Base-by-base conservation (phyloP, 208 protist species). In the Crithidia expoeki region DNA sequence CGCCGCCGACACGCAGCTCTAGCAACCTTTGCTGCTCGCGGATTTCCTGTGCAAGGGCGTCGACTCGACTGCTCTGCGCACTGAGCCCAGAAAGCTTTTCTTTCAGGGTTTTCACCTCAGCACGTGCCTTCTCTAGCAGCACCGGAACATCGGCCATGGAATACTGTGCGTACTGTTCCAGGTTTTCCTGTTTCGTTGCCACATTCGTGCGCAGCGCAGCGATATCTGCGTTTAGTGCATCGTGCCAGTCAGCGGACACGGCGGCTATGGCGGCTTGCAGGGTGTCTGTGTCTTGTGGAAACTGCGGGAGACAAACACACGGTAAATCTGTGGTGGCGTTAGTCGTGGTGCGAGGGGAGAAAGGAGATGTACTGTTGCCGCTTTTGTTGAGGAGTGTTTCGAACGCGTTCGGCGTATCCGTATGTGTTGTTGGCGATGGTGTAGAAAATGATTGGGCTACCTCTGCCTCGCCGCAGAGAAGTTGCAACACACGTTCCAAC, bases 101-200 rank as follows among this genome's bases (percentile, higher is more conserved):
- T 46, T 72, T 68, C 23, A 85, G 47, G 53, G 38, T 50, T 14
- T 55, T 64, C 5, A 75, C 44, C 25, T 33, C 42, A 11, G 56
- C 65, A 4, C 66, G 70, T 33, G 75, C 50, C 34, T 79, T 56
- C 63, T 79, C 77, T 25, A 92, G 62, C 27, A 86, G 70, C 5
- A 65, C 76, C 4, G 72, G 67, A 0, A 80, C 75, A 34, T 76
- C 72, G 7, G 69, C 66, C 53, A 90, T 74, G 42, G 57, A 74
- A 51, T 85, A 83, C 58, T 85, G 83, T 3, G 79, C 76, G 58
- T 88, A 94, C 73, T 76, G 85, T 9, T 89, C 84, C 12, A 94
- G 40, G 16, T 27, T 74, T 44, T 74, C 75, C 38, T 74, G 76
- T 58, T 25, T 69, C n/a, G 27, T n/a, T 38, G 46, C 28, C 5